phyloP scores from a whole-genome alignment of 1,284 basidiomycete species.

The Trametes polyzona region DNA sequence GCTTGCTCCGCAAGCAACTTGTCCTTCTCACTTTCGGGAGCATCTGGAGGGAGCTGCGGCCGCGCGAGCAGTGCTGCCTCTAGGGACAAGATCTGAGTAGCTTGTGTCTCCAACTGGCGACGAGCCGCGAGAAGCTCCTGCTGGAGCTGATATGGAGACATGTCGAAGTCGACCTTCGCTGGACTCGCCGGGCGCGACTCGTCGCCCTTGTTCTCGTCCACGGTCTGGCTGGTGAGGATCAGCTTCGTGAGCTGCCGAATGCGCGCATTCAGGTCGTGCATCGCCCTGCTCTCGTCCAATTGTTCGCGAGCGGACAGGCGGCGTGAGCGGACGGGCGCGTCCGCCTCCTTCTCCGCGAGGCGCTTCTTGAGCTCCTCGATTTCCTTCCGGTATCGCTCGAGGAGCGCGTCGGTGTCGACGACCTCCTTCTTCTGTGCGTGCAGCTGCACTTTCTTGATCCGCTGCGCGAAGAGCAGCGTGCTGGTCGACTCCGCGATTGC shows the following conservation, averaged over 20 bases:
- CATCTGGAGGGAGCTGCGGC: constrained; percentile 59
- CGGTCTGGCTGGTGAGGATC: constrained; percentile 83
- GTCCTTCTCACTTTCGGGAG: constrained; percentile 72
- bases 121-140: constrained; percentile 82
- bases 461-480: constrained; percentile 87
- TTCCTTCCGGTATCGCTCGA: constrained; percentile 89
- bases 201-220: constrained; percentile 68
- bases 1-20: constrained; percentile 68
- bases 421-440: constrained; percentile 93
- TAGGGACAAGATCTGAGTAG: constrained; percentile 79
- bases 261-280: constrained; percentile 78
- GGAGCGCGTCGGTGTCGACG: constrained; percentile 89
- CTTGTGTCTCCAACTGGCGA: constrained; percentile 75
- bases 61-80: constrained; percentile 71
- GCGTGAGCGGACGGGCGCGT: constrained; percentile 53
- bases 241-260: constrained; percentile 87
- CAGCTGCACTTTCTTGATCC: constrained; percentile 86
- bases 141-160: constrained; percentile 85
- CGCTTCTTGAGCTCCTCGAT: constrained; percentile 83
- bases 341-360: constrained; percentile 69
- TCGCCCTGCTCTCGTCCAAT: constrained; percentile 78
- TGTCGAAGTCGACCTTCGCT: constrained; percentile 83
- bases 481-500: constrained; percentile 84
- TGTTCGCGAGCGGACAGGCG: constrained; percentile 76
- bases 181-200: constrained; percentile 80